phyloP scores from a whole-genome alignment of 495 filamentous ascomycete genomes.

The Echria macrotheca region DNA sequence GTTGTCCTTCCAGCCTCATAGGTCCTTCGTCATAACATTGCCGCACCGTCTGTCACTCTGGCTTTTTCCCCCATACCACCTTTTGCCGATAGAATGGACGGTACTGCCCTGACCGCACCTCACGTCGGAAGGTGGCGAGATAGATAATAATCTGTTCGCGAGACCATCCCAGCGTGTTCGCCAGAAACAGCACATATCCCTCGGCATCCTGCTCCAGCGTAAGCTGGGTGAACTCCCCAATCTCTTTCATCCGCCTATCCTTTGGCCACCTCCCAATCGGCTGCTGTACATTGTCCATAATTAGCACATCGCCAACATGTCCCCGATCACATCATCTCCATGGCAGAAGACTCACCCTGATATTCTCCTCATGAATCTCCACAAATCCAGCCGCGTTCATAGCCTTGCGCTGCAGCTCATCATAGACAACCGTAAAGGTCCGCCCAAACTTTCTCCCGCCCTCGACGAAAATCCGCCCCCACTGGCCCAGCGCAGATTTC shows the following conservation, averaged over 20 bases:
- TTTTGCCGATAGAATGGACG: constrained; percentile 5
- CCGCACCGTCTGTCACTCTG: no score
- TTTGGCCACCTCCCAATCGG: constrained; percentile 2
- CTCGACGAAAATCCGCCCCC: constrained; percentile 17
- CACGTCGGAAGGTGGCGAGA: not conserved
- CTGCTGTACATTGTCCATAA: no score
- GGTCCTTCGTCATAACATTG: no score
- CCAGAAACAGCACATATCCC: constrained; percentile 3
- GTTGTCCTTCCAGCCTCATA: no score
- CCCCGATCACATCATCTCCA: no score
- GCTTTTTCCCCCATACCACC: constrained; percentile 7
- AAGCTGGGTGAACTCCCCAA: not conserved
- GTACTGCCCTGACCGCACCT: constrained; percentile 1
- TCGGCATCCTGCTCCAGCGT: constrained; percentile 3
- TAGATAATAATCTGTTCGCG: constrained; percentile 1
- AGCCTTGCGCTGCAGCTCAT: constrained; percentile 25
- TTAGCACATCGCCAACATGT: no score
- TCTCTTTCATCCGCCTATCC: not conserved
- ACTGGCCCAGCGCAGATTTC: constrained; percentile 15
- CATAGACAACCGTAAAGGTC: constrained; percentile 16
- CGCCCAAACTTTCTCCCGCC: constrained; percentile 14
- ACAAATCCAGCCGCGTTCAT: constrained; percentile 45
- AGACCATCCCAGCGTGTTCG: constrained; percentile 4
- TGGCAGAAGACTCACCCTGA: constrained; percentile 7
- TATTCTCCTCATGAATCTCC: constrained; percentile 26